A percentile compares a stretch with the other conserved stretches of the same genome.
These are phyloP conservation scores for Mycena maculata DNA, from an alignment of 768 basidiomycete genomes.

Conservation along the genomic window DNA sequence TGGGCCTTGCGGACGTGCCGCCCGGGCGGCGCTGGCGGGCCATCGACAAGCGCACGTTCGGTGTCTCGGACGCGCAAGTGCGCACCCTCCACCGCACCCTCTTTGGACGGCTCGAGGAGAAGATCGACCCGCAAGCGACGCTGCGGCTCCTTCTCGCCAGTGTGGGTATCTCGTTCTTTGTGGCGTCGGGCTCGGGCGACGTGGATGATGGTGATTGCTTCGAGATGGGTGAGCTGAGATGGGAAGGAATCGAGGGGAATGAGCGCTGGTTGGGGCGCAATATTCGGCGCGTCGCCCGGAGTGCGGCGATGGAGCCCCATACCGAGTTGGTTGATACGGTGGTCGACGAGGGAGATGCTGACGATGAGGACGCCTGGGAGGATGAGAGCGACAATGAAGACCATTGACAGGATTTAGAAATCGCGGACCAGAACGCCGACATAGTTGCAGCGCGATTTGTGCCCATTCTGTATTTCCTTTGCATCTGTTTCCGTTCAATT, in stretches of 20 bases:
- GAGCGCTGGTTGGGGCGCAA: constrained; percentile 10
- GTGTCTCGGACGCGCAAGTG: background rate
- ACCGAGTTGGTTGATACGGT: too few relatives aligned
- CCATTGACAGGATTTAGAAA: too few relatives aligned
- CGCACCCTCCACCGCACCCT: background rate
- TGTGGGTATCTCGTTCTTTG: constrained; percentile 14
- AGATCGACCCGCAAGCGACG: constrained; percentile 2
- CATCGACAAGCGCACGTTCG: background rate
- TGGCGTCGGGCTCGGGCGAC: background rate
- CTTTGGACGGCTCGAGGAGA: background rate
- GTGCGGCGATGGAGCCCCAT: constrained; percentile 12
- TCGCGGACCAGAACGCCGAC: too few relatives aligned
- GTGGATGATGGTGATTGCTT: background rate
- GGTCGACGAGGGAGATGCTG: too few relatives aligned
- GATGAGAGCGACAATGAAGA: too few relatives aligned
- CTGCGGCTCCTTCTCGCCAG: constrained; percentile 11
- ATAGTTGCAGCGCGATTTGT: too few relatives aligned
- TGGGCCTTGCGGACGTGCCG: background rate
- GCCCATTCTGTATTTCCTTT: too few relatives aligned
- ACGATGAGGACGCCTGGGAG: too few relatives aligned
- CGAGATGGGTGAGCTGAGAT: background rate
- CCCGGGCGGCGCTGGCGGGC: background rate
- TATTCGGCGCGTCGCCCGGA: constrained; percentile 1
- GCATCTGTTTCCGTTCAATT: too few relatives aligned
- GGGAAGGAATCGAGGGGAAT: constrained; percentile 16